phyloP scores from a whole-genome alignment of 306 rosid species.

The Quillaja saponaria region DNA sequence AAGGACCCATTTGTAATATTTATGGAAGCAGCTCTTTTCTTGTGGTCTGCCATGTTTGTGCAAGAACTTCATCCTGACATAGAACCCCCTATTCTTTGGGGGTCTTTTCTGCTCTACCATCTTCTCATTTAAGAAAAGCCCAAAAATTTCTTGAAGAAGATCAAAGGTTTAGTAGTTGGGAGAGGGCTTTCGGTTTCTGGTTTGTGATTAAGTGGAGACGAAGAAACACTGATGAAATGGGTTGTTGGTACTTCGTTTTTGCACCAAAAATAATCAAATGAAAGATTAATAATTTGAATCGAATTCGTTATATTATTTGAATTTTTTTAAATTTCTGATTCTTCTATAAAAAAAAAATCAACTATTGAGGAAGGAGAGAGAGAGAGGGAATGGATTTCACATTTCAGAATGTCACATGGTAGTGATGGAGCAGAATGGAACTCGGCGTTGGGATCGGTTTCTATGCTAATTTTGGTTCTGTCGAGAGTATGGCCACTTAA shows the following conservation, averaged over 20 bases:
- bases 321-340: not conserved
- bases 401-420: slow-evolving; percentile 41
- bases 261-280: slow-evolving; percentile 5
- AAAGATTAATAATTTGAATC: not conserved
- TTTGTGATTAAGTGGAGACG: slow-evolving; percentile 53
- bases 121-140: slow-evolving; percentile 37
- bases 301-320: slow-evolving; percentile 6
- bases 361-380: slow-evolving; percentile 8
- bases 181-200: slow-evolving; percentile 66
- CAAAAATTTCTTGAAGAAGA: not conserved
- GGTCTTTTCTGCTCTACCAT: slow-evolving; percentile 48
- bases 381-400: not conserved
- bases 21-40: slow-evolving; percentile 52
- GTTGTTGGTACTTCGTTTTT: slow-evolving; percentile 63
- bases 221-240: slow-evolving; percentile 53
- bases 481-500: not conserved
- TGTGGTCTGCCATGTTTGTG: slow-evolving; percentile 60
- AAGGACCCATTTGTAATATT: slow-evolving; percentile 74
- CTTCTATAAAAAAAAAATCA: not conserved
- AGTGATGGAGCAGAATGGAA: slow-evolving; percentile 34
- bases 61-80: slow-evolving; percentile 76
- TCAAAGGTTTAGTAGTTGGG: slow-evolving; percentile 46
- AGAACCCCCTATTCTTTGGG: slow-evolving; percentile 54
- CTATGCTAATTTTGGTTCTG: not conserved
- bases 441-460: slow-evolving; percentile 38